Percentiles rank a stretch among this genome's conserved stretches.
These are phyloP conservation scores for Saccharomyces hybrid DNA, from an alignment of 1,139 yeast genomes.

Conservation along the genomic window DNA sequence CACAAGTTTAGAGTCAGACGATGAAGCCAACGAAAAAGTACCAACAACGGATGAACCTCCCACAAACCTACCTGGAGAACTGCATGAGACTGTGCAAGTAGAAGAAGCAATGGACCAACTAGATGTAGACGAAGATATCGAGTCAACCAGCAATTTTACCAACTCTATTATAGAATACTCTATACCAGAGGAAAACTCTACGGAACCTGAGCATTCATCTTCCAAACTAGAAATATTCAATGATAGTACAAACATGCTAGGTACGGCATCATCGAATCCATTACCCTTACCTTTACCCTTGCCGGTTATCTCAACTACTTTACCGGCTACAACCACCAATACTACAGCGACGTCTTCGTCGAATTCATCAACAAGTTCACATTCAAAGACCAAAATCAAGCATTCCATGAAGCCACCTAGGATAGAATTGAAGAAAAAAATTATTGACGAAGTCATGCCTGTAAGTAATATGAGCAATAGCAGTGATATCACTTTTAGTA, in stretches of 20 bases:
- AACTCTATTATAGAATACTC: constrained; percentile 28
- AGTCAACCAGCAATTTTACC: constrained; percentile 21
- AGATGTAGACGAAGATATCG: constrained; percentile 9
- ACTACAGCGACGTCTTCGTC: not conserved
- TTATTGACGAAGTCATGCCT: constrained; percentile 35
- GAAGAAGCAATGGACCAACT: not conserved
- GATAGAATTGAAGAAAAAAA: constrained; percentile 24
- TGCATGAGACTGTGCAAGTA: not conserved
- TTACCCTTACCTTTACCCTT: not conserved
- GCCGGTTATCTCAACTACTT: not conserved
- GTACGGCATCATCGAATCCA: not conserved
- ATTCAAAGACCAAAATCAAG: constrained; percentile 21
- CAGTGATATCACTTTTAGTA: constrained; percentile 15
- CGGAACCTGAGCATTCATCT: constrained; percentile 10
- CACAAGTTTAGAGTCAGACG: constrained; percentile 21
- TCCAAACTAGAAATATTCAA: constrained; percentile 20
- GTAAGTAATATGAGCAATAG: constrained; percentile 17
- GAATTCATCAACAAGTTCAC: constrained; percentile 6
- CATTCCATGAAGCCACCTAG: constrained; percentile 32
- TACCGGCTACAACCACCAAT: not conserved
- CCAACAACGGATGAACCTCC: not conserved
- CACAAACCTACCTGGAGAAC: not conserved
- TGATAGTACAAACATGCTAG: constrained; percentile 8
- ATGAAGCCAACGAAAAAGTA: not conserved
- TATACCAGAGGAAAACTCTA: constrained; percentile 25